Conservation (phyloP, 2,329 filamentous ascomycete species). For the Alternaria longipes region DNA sequence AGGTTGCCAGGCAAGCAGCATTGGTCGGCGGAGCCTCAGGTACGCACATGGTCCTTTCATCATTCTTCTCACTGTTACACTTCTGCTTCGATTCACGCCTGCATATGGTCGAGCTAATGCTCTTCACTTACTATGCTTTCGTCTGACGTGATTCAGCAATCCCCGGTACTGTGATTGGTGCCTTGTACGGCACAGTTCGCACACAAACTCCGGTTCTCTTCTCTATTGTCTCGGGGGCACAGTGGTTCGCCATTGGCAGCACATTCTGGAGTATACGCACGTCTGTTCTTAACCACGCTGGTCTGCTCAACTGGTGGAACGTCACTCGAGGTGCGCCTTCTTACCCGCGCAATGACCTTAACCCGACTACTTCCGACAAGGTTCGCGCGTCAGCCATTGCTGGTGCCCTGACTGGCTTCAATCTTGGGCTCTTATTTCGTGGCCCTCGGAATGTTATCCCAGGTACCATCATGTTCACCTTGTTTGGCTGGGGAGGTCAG, state of each 20-base stretch:
- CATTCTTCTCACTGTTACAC: background rate
- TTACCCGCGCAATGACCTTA: constrained; percentile 48
- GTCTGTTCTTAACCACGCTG: constrained; percentile 49
- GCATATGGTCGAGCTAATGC: background rate
- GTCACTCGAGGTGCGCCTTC: constrained; percentile 38
- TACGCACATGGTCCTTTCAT: constrained; percentile 29
- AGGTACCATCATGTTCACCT: constrained; percentile 66
- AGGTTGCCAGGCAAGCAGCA: constrained; percentile 38
- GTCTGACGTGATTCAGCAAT: constrained; percentile 58
- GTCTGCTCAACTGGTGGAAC: constrained; percentile 45
- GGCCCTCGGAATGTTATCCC: constrained; percentile 57
- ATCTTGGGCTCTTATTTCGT: constrained; percentile 65
- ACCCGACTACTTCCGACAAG: constrained; percentile 67
- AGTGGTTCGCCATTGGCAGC: constrained; percentile 81
- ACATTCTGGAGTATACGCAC: constrained; percentile 74
- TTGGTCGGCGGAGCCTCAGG: constrained; percentile 41
- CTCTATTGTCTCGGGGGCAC: constrained; percentile 75
- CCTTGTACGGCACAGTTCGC: constrained; percentile 62
- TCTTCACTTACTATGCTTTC: background rate
- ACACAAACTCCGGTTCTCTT: constrained; percentile 74
- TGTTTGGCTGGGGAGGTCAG: constrained; percentile 68
- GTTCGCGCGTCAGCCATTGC: constrained; percentile 74
- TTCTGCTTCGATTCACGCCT: background rate
- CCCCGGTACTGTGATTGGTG: constrained; percentile 68
- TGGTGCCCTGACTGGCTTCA: constrained; percentile 70